A percentile compares a stretch with the other conserved stretches of the same genome.
Conservation (phyloP, 176 grass and related monocot species). For the Zea mays region Zm-B73-REFERENCE-NAM-5.0 NC_050105.1:130130001-130130500, state of each 20-base stretch:
- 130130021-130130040: constrained; percentile 82
- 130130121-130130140: not conserved
- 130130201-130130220: constrained; percentile 5
- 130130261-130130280: not conserved
- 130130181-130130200: not conserved
- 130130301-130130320: constrained; percentile 2
- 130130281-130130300: constrained; percentile 14
- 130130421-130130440: constrained; percentile 5
- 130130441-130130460: not conserved
- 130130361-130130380: too few relatives aligned
- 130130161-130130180: constrained; percentile 2
- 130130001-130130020: constrained; percentile 75
- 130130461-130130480: not conserved
- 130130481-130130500: not conserved
- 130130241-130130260: not conserved
- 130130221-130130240: not conserved
- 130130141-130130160: not conserved
- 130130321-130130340: too few relatives aligned
- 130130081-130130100: constrained; percentile 34
- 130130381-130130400: too few relatives aligned
- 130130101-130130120: not conserved
- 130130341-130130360: too few relatives aligned
- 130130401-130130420: too few relatives aligned
- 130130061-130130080: constrained; percentile 92
- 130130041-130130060: constrained; percentile 86